Base-by-base conservation (phyloP, 2,329 filamentous ascomycete genomes). In the Aphanocladium album region DNA sequence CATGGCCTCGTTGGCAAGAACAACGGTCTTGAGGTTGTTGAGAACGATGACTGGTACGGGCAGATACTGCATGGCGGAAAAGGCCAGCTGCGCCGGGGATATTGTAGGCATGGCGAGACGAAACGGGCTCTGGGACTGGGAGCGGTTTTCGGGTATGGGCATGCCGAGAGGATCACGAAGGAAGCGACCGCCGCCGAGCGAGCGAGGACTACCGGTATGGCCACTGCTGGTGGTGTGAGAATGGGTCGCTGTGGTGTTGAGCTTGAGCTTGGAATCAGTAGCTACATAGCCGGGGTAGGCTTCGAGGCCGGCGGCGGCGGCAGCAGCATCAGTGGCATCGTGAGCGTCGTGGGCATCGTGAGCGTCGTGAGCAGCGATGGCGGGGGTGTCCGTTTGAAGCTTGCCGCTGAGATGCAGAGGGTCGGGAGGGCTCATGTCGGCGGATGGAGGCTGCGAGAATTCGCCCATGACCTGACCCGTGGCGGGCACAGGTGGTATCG, bases 1-100 rank as follows among this genome's bases (percentile, higher is more conserved):
- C 83, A 91, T 88, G 21, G 89, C 86, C 66, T 91, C 87, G 67
- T 93, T 93, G 35, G 88, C 89, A 45, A 92, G 73, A 1, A 89
- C 80, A 3, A 92, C 82, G 0, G 86, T 89, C 72, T 91, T 92
- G 33, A 83, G 68, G 39, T 80, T 83, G 55, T 87, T 87, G 39
- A 93, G 75, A 1, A 93, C 84, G 39, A 92, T 71, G 5, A 90
- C 71, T 0, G 89, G 89, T 51, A 90, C 84, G 0, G 89, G 90
- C 5, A 93, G 77, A 68, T 89, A 91, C 68, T 90, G 88, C 73
- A 93, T 76, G 5, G 88, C 85, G 1, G 86, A 83, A 62, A 90
- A 85, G 23, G 88, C 86, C 43, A 87, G 73, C 66, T 85, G 81
- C 1, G 76, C 79, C 0, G 80, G 77, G 0, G 79, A 80, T 53